Percentiles rank a stretch among this genome's conserved stretches.
phyloP scores from a whole-genome alignment of 768 basidiomycete species.

The Lepiota venenata region DNA sequence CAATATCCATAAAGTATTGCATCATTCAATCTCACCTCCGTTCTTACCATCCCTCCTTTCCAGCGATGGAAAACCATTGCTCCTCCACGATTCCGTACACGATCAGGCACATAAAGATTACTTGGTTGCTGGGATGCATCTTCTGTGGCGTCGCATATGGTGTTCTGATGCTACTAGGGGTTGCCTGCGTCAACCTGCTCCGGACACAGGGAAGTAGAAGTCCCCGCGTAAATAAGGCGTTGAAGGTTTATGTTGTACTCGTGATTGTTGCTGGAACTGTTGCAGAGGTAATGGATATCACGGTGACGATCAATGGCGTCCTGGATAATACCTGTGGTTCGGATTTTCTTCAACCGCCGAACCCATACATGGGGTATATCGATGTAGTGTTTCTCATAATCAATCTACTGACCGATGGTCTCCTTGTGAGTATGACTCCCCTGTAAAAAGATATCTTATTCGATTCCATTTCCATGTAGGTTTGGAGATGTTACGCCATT shows the following conservation, averaged over 20 bases:
- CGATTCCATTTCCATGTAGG: not conserved
- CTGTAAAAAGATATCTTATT: not conserved
- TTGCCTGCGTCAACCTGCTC: not conserved
- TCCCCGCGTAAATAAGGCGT: too few species aligned
- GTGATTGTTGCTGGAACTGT: not conserved
- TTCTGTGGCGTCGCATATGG: not conserved
- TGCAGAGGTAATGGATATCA: constrained; percentile 1
- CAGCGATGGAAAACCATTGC: not conserved
- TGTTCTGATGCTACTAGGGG: not conserved
- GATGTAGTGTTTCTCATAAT: not conserved
- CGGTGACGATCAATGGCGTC: not conserved
- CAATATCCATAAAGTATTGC: too few species aligned
- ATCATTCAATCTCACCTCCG: too few species aligned
- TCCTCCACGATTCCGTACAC: not conserved
- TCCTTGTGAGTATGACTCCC: not conserved
- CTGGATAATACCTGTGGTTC: not conserved
- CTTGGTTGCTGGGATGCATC: not conserved
- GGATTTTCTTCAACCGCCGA: not conserved
- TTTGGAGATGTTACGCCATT: constrained; percentile 2
- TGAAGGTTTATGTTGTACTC: too few species aligned
- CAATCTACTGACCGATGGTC: constrained; percentile 1
- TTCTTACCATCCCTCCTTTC: too few species aligned
- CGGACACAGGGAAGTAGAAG: not conserved
- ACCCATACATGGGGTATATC: not conserved
- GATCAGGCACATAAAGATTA: not conserved